Evolutionary conservation across 345 rosid genomes (phyloP).

Genomic region (Bretschneidera sinensis): DNA sequence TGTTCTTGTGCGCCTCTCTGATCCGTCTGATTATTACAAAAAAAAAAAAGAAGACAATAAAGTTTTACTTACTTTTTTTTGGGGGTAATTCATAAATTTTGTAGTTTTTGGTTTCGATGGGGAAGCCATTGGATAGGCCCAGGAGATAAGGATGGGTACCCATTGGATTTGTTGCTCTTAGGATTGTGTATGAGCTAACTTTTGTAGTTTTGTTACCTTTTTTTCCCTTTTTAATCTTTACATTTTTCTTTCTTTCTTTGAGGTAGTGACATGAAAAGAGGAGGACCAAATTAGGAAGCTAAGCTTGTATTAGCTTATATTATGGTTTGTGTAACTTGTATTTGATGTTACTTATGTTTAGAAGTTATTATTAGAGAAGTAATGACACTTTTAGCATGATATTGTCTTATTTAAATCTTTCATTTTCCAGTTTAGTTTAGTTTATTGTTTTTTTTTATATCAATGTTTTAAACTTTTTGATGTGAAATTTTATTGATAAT

Average conservation of each 20-base stretch:
- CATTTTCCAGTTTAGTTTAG: too few relatives aligned
- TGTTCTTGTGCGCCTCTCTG: constrained; percentile 46
- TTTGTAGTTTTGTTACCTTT: background rate
- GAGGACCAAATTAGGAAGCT: background rate
- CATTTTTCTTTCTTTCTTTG: too few relatives aligned
- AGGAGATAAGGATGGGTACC: background rate
- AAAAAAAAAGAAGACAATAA: background rate
- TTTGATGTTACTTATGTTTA: background rate
- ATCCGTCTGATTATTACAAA: background rate
- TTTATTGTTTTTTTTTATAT: too few relatives aligned
- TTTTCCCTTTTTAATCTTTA: too few relatives aligned
- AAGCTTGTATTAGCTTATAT: too few relatives aligned
- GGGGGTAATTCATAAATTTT: background rate
- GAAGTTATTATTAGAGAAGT: too few relatives aligned
- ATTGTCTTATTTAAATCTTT: too few relatives aligned
- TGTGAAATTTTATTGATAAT: too few relatives aligned
- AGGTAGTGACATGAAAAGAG: background rate
- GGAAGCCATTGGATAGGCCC: background rate
- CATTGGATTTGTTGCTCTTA: too few relatives aligned
- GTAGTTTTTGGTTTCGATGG: background rate
- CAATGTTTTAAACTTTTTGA: too few relatives aligned
- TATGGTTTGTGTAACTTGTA: background rate
- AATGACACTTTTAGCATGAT: too few relatives aligned
- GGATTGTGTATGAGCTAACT: background rate
- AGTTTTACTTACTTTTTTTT: too few relatives aligned